Percentiles rank a stretch among this genome's conserved stretches.
Conservation (phyloP, 2,329 filamentous ascomycete genomes). For the Aspergillus aculeatus region DNA sequence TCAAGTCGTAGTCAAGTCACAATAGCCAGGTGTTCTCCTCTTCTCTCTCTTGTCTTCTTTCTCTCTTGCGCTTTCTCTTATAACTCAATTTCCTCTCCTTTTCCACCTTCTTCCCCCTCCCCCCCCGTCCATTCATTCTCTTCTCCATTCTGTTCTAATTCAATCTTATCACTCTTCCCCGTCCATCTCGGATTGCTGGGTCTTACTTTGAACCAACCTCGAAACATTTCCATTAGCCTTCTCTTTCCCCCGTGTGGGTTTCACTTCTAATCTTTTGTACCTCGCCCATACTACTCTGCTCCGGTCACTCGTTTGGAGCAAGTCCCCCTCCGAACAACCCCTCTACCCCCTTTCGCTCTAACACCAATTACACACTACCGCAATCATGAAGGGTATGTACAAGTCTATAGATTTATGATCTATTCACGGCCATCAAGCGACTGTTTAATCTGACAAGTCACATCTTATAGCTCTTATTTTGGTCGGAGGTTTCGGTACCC, state of each 20-base stretch:
- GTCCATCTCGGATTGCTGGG: not conserved
- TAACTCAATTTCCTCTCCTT: slow-evolving; percentile 7
- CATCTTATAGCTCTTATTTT: slow-evolving; percentile 79
- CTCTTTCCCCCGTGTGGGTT: not conserved
- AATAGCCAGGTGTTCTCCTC: slow-evolving; percentile 8
- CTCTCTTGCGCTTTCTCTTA: not conserved
- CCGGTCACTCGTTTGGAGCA: slow-evolving; percentile 13
- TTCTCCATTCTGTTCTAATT: not conserved
- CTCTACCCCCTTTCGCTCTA: slow-evolving; percentile 3
- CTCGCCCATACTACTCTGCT: slow-evolving; percentile 4
- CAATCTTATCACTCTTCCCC: not conserved
- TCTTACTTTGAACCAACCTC: not conserved
- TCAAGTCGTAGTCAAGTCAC: not conserved
- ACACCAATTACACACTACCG: slow-evolving; percentile 7
- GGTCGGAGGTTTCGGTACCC: slow-evolving; percentile 97
- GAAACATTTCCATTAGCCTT: not conserved
- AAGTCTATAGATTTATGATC: not conserved
- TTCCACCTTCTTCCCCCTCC: not conserved
- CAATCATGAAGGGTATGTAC: slow-evolving; percentile 20
- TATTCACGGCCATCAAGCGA: not conserved
- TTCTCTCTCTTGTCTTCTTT: not conserved
- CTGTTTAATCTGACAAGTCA: slow-evolving; percentile 10
- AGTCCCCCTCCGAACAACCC: slow-evolving; percentile 3
- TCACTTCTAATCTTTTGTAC: not conserved
- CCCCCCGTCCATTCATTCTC: not conserved